Base-by-base conservation (phyloP, 2,329 filamentous ascomycete species). In the Leptodontidium sp. region DNA sequence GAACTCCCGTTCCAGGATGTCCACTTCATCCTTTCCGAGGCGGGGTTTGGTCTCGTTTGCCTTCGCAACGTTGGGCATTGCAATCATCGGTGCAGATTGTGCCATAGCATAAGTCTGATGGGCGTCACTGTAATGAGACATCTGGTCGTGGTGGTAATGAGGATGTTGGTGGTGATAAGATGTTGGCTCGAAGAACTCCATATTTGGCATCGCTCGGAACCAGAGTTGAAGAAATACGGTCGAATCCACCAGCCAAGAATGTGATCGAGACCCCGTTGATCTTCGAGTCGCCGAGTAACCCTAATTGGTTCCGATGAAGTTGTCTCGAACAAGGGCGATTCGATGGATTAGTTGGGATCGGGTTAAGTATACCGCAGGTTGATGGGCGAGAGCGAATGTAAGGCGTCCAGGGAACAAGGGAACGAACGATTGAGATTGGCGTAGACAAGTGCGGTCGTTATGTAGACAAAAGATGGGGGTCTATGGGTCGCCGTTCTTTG, bases 1-100 rank as follows among this genome's bases (percentile, higher is more conserved):
- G 72, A 90, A 90, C 76, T 89, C 87, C 43, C 83, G 82, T 75
- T 90, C 88, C 38, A 90, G 80, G 59, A 86, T 77, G 70, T 87
- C 86, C 9, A 88, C 86, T 76, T 88, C 86, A 62, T 87, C 85
- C 76, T 88, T 88, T 66, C 85, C 85, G 38, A 88, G 79, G 17
- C 77, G 73, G n/a, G 77, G 76, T 52, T 77, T 77, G 24, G 77
- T 77, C 61, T 78, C 77, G 43, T 74, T 76, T n/a, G 70, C 73
- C 68, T 74, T 75, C 29, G 69, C 57, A 5, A 70, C 38, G 43
- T 68, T 68, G 11, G 76, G 70, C 64, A 76, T 70, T 12, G 66
- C 58, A 59, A 76, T 74, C 66, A 76, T 73, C 8, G 69, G 86
- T 82, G 65, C 80, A 24, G 67, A 64, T 57, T 73, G 74, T 57